Percentiles rank a stretch among this genome's conserved stretches.
phyloP scores from a whole-genome alignment of 2,329 filamentous ascomycete genomes.

The Rutstroemia sp. region DNA sequence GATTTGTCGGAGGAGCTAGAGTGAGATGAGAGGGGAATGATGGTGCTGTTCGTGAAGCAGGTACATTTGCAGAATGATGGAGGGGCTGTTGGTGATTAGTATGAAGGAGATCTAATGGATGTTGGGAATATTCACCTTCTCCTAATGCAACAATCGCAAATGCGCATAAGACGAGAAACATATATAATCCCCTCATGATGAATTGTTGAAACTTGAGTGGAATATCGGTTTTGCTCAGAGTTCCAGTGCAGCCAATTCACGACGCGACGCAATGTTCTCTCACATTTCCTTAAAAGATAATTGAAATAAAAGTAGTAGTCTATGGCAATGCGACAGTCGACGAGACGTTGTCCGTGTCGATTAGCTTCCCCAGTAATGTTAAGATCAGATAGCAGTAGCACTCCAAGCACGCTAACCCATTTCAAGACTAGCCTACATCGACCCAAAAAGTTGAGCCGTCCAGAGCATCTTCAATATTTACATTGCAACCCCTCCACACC shows the following conservation, averaged over 20 bases:
- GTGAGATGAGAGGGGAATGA: conserved; percentile 46
- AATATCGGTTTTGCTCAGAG: background rate
- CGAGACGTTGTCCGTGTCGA: no score
- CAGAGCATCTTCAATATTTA: conserved; percentile 4
- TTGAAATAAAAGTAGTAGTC: no score
- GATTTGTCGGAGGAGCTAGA: conserved; percentile 18
- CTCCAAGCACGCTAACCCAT: conserved; percentile 9
- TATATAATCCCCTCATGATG: background rate
- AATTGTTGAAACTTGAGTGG: background rate
- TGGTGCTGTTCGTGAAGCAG: conserved; percentile 62
- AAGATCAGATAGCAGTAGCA: background rate
- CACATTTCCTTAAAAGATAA: no score
- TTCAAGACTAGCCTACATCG: background rate
- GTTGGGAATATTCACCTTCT: conserved; percentile 20
- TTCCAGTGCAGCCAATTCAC: no score
- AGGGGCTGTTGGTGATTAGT: conserved; percentile 39
- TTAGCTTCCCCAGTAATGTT: background rate
- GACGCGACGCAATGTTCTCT: no score
- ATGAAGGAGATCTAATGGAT: background rate
- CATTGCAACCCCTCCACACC: background rate
- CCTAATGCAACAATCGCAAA: conserved; percentile 22
- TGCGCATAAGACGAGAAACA: conserved; percentile 4
- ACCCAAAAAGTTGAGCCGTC: conserved; percentile 17
- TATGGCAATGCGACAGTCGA: background rate
- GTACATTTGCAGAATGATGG: conserved; percentile 65